These are phyloP conservation scores for Solanum pimpinellifolium DNA, from an alignment of 257 asterid genomes.

Conservation along the genomic window DNA sequence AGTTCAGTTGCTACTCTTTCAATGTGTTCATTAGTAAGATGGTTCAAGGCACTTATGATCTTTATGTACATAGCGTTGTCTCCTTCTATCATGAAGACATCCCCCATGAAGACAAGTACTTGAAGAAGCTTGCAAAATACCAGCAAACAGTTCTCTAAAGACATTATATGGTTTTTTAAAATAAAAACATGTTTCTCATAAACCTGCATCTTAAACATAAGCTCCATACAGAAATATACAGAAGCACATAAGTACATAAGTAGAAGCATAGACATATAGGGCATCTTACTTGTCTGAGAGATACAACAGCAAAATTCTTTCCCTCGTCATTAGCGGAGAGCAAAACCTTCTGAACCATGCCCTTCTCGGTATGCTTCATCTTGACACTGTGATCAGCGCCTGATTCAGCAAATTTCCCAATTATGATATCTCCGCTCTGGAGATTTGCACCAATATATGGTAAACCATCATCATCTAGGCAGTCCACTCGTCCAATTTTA, in stretches of 20 bases:
- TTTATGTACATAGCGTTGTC: background rate
- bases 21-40: background rate
- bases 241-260: background rate
- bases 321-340: constrained; percentile 88
- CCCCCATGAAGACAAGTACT: background rate
- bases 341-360: constrained; percentile 88
- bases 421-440: constrained; percentile 79
- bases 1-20: background rate
- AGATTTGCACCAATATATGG: constrained; percentile 84
- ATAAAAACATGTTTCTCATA: background rate
- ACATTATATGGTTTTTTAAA: background rate
- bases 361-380: constrained; percentile 88
- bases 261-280: background rate
- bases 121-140: background rate
- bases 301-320: constrained; percentile 69
- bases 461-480: constrained; percentile 91
- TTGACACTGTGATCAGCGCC: constrained; percentile 84
- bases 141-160: background rate
- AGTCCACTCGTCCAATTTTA: constrained; percentile 79
- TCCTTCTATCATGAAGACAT: background rate
- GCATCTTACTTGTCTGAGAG: constrained; percentile 69
- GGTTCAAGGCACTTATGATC: background rate
- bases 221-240: background rate
- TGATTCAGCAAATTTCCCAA: constrained; percentile 71
- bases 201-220: background rate